Percentiles rank a stretch among this genome's conserved stretches.
Evolutionary conservation across 495 filamentous ascomycete species (phyloP).

Genomic region (Staphylotrichum tortipilum): DNA sequence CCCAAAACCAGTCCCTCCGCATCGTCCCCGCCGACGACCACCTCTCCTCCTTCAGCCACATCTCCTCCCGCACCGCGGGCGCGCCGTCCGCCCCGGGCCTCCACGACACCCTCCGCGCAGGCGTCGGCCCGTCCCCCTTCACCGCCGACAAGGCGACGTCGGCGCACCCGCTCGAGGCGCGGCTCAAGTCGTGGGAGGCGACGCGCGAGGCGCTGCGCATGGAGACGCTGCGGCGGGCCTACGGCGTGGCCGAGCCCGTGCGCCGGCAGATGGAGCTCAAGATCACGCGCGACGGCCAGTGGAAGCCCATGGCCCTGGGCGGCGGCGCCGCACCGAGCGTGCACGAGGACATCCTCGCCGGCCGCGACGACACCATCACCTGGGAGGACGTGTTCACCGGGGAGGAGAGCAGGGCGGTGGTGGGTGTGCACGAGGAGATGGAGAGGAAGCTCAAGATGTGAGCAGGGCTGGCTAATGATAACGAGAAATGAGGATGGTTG

Average conservation of each 20-base stretch:
- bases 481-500: too few relatives aligned
- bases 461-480: too few relatives aligned
- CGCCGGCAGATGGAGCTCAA: constrained; percentile 91
- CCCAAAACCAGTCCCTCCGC: constrained; percentile 64
- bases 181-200: constrained; percentile 70
- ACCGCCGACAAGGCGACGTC: constrained; percentile 40
- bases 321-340: constrained; percentile 35
- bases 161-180: constrained; percentile 82
- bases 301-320: constrained; percentile 42
- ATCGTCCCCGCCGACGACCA: constrained; percentile 62
- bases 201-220: constrained; percentile 84
- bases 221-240: constrained; percentile 73
- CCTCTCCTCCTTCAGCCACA: constrained; percentile 51
- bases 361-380: constrained; percentile 61
- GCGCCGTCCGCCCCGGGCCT: constrained; percentile 86
- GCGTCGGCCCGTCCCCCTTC: constrained; percentile 52
- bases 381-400: constrained; percentile 91
- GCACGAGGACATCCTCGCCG: constrained; percentile 73
- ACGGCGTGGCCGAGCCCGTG: constrained; percentile 89
- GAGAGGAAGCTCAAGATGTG: constrained; percentile 66
- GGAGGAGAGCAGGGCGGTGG: constrained; percentile 57
- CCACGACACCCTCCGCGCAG: constrained; percentile 82
- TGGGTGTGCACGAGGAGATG: constrained; percentile 84
- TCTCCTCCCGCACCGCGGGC: constrained; percentile 43
- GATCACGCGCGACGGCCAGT: constrained; percentile 54